These are phyloP conservation scores for Acrocalymma vagum DNA, from an alignment of 2,329 filamentous ascomycete genomes.

Conservation along the genomic window DNA sequence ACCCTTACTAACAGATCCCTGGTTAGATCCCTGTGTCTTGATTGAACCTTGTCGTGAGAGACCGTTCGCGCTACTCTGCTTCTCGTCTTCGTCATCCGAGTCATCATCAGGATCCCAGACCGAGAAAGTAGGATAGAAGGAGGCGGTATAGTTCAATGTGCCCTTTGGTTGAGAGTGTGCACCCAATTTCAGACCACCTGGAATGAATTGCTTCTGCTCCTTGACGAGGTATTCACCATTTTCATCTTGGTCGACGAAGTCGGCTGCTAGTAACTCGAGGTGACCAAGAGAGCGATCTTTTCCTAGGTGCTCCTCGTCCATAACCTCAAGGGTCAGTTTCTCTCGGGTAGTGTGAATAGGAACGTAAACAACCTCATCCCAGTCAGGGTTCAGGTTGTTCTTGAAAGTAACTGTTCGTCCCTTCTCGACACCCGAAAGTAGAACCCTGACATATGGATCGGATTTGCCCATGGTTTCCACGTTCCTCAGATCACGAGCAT, in stretches of 20 bases:
- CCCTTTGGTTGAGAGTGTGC: slow-evolving; percentile 81
- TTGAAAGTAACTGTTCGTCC: slow-evolving; percentile 93
- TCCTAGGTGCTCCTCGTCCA: slow-evolving; percentile 93
- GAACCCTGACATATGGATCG: slow-evolving; percentile 88
- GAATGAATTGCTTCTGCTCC: slow-evolving; percentile 74
- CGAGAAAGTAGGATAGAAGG: slow-evolving; percentile 91
- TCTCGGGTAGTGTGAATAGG: slow-evolving; percentile 87
- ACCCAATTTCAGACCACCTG: slow-evolving; percentile 76
- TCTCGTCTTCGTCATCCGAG: slow-evolving; percentile 63
- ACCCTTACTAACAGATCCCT: slow-evolving; percentile 8
- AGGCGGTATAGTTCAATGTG: slow-evolving; percentile 78
- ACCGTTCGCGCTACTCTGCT: slow-evolving; percentile 25
- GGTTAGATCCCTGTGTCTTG: slow-evolving; percentile 27
- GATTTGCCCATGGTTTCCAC: slow-evolving; percentile 96
- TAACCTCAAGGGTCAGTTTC: slow-evolving; percentile 87
- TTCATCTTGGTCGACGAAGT: slow-evolving; percentile 81
- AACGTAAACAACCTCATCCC: slow-evolving; percentile 94
- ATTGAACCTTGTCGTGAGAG: slow-evolving; percentile 32
- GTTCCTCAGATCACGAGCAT: slow-evolving; percentile 84
- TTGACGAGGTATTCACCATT: slow-evolving; percentile 82
- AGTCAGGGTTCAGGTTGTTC: slow-evolving; percentile 94
- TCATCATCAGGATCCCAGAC: slow-evolving; percentile 90
- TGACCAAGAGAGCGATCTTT: slow-evolving; percentile 89
- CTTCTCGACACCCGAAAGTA: slow-evolving; percentile 90
- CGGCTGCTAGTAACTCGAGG: slow-evolving; percentile 77